A percentile compares a stretch with the other conserved stretches of the same genome.
These are phyloP conservation scores for Saraca asoca DNA, from an alignment of 331 rosid species.

Conservation along the genomic window DNA sequence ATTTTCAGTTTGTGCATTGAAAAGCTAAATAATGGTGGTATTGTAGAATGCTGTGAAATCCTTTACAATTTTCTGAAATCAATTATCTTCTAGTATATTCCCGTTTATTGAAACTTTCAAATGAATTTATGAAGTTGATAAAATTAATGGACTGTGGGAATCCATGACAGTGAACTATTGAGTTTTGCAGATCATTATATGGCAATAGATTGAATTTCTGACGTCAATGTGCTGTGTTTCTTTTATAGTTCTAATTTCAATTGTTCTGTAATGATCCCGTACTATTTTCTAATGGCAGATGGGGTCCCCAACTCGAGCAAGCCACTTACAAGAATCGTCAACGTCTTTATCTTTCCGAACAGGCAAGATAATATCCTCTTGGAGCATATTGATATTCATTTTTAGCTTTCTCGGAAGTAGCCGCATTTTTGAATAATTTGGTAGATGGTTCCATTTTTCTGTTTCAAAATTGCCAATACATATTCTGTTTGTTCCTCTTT, in stretches of 20 bases:
- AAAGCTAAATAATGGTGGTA: neutral
- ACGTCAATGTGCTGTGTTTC: neutral
- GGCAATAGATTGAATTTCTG: neutral
- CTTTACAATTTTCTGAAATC: neutral
- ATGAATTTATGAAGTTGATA: neutral
- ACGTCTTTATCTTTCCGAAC: slow-evolving; percentile 77
- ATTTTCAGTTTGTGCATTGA: no score
- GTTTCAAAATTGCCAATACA: neutral
- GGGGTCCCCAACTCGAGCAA: slow-evolving; percentile 69
- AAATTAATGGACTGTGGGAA: neutral
- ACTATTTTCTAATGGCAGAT: slow-evolving; percentile 33
- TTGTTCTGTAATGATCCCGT: neutral
- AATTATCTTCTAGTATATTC: neutral
- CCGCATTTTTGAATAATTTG: neutral
- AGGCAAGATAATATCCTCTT: slow-evolving; percentile 37
- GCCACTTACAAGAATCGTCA: slow-evolving; percentile 78
- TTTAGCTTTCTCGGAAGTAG: neutral
- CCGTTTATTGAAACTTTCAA: neutral
- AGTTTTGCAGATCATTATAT: neutral
- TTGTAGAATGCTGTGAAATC: neutral
- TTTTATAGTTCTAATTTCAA: neutral
- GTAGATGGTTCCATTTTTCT: neutral
- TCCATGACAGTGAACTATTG: neutral
- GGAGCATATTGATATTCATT: neutral
- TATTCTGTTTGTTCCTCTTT: neutral